phyloP scores from a whole-genome alignment of 2,329 filamentous ascomycete genomes.

The Botrytis paeoniae region DNA sequence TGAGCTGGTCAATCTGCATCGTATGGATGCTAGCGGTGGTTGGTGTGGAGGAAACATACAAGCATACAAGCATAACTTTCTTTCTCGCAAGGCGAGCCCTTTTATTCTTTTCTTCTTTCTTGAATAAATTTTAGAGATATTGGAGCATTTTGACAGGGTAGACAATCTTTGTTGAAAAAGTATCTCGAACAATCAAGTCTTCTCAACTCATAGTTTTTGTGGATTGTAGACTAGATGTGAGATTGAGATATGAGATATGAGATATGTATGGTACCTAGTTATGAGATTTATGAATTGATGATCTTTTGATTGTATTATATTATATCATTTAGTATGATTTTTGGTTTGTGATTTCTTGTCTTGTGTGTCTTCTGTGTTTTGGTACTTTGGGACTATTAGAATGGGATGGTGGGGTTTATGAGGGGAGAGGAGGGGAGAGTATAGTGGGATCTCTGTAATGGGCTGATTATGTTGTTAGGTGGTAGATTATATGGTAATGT shows the following conservation, averaged over 20 bases:
- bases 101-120: neutral
- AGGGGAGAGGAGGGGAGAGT: too few relatives aligned
- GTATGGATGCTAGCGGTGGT: neutral
- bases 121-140: neutral
- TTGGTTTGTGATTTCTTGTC: too few relatives aligned
- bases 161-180: neutral
- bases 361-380: too few relatives aligned
- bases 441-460: too few relatives aligned
- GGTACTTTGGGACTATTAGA: too few relatives aligned
- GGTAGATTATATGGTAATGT: too few relatives aligned
- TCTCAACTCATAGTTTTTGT: neutral
- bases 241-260: too few relatives aligned
- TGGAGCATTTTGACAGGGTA: neutral
- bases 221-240: neutral
- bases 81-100: slow-evolving; percentile 12
- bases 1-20: neutral
- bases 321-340: too few relatives aligned
- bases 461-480: too few relatives aligned
- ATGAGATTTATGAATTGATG: neutral
- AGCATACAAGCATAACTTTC: neutral
- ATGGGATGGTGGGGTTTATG: too few relatives aligned
- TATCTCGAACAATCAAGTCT: neutral
- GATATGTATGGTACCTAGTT: neutral
- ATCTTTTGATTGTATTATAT: neutral
- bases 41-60: neutral